phyloP scores from a whole-genome alignment of 2,329 filamentous ascomycete species.

The Metarhizium anisopliae region DNA sequence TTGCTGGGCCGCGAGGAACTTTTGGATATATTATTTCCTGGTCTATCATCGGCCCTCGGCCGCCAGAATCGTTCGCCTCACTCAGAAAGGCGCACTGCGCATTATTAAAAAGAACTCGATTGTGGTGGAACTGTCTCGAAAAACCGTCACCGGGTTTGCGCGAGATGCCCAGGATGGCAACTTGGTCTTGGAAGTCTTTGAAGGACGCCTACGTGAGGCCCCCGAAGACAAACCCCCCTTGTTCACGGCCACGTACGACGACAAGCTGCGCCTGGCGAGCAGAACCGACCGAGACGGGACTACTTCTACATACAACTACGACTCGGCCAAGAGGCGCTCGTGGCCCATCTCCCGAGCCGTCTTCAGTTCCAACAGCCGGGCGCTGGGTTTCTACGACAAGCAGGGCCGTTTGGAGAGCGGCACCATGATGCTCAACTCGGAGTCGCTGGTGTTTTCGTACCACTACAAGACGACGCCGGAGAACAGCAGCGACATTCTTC shows the following conservation, averaged over 20 bases:
- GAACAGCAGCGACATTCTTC: constrained; percentile 22
- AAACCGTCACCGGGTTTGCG: background rate
- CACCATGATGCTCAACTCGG: constrained; percentile 16
- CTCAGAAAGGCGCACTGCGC: constrained; percentile 20
- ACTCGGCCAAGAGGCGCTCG: constrained; percentile 6
- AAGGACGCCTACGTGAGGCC: constrained; percentile 14
- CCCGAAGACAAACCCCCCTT: constrained; percentile 13
- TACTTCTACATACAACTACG: constrained; percentile 19
- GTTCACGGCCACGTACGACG: constrained; percentile 20
- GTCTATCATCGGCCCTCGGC: constrained; percentile 23
- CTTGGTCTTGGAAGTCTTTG: constrained; percentile 21
- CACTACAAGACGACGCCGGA: constrained; percentile 25
- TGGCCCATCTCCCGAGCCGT: background rate
- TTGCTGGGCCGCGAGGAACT: constrained; percentile 21
- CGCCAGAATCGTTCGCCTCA: constrained; percentile 21
- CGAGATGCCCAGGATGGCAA: background rate
- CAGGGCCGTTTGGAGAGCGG: constrained; percentile 7
- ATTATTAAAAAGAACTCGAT: constrained; percentile 15
- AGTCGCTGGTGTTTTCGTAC: constrained; percentile 24
- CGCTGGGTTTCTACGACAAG: background rate
- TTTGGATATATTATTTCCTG: constrained; percentile 22
- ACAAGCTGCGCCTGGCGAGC: constrained; percentile 15
- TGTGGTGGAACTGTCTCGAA: background rate
- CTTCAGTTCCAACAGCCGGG: background rate
- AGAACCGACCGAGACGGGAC: constrained; percentile 13